phyloP scores from a whole-genome alignment of 495 filamentous ascomycete genomes.

The Jackrogersella minutella region DNA sequence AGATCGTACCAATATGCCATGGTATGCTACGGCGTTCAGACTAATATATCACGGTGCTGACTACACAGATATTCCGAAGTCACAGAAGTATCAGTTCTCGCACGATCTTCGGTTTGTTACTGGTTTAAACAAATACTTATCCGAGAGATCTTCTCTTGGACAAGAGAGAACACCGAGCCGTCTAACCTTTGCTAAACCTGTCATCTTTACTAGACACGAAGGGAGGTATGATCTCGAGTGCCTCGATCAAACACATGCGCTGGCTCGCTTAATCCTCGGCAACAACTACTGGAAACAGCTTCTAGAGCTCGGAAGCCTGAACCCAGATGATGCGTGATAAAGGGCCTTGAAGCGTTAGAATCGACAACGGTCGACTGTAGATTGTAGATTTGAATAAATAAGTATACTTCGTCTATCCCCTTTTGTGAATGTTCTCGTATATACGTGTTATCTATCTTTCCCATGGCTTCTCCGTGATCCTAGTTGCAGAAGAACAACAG shows the following conservation, averaged over 20 bases:
- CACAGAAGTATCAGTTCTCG: not conserved
- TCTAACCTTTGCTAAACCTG: not conserved
- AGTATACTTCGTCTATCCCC: too few relatives aligned
- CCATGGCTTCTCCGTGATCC: too few relatives aligned
- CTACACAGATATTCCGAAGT: not conserved
- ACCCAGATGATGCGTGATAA: too few relatives aligned
- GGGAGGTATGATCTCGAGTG: not conserved
- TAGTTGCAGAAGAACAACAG: too few relatives aligned
- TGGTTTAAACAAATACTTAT: not conserved
- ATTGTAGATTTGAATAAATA: too few relatives aligned
- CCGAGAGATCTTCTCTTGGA: not conserved
- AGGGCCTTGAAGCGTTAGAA: not conserved
- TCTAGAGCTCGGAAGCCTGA: too few relatives aligned
- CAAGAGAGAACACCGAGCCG: not conserved
- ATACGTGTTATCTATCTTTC: too few relatives aligned
- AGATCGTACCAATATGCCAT: too few relatives aligned
- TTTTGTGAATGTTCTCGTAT: too few relatives aligned
- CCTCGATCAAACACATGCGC: not conserved
- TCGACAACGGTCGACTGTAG: too few relatives aligned
- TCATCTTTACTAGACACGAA: too few relatives aligned
- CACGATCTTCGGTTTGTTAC: not conserved
- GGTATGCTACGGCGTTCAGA: not conserved
- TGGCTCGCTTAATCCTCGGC: not conserved
- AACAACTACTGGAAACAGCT: not conserved
- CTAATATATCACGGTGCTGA: conserved; percentile 14